Conservation (phyloP, 73 alveolate genomes). For the Paramecium bursaria region DNA sequence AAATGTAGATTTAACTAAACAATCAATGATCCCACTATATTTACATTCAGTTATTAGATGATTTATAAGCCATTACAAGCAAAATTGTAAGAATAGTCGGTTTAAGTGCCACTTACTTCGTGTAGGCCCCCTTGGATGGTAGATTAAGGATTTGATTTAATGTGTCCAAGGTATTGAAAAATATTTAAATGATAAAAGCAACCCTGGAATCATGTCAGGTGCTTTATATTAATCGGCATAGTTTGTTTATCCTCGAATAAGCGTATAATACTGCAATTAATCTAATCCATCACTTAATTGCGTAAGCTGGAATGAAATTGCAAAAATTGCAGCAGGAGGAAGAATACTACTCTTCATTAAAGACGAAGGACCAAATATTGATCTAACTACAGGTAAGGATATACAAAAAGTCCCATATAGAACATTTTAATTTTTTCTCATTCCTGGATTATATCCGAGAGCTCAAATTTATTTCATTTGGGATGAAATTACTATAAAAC, state of each 20-base stretch:
- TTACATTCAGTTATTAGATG: not conserved
- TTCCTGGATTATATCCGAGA: conserved; percentile 67
- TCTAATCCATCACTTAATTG: not conserved
- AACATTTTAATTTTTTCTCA: conserved; percentile 42
- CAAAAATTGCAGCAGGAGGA: conserved; percentile 53
- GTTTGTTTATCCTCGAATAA: conserved; percentile 31
- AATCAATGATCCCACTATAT: conserved; percentile 47
- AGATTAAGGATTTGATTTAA: not conserved
- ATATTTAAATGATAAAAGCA: not conserved
- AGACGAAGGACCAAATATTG: conserved; percentile 39
- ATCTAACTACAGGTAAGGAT: conserved; percentile 57
- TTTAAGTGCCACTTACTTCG: not conserved
- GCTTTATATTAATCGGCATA: conserved; percentile 9
- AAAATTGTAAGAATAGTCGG: not conserved
- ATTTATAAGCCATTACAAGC: not conserved
- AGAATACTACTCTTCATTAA: conserved; percentile 60
- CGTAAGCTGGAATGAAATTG: not conserved
- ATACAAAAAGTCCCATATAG: conserved; percentile 35
- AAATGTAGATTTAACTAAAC: conserved; percentile 3
- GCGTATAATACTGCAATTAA: not conserved
- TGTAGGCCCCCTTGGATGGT: conserved; percentile 51
- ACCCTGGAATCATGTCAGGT: conserved; percentile 46
- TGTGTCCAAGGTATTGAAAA: conserved; percentile 32
- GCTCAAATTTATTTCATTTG: conserved; percentile 40
- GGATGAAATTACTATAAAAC: conserved; percentile 35